Evolutionary conservation across 768 basidiomycete genomes (phyloP).

Genomic region (Astraeus odoratus): DNA sequence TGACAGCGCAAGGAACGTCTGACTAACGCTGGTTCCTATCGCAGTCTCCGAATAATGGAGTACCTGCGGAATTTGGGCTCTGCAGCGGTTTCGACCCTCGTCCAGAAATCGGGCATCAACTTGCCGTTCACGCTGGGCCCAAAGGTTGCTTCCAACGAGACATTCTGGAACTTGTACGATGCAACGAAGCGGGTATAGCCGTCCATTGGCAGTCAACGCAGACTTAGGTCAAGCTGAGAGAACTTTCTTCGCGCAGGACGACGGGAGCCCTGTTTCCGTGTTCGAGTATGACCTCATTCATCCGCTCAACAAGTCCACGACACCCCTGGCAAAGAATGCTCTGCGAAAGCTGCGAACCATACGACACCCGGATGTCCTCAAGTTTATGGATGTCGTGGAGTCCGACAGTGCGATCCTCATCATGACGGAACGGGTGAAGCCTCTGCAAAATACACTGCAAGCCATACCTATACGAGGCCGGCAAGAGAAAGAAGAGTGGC

Average conservation of each 20-base stretch:
- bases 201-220: slow-evolving; percentile 5
- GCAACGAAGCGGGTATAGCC: slow-evolving; percentile 74
- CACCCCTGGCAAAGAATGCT: slow-evolving; percentile 82
- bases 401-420: slow-evolving; percentile 84
- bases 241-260: slow-evolving; percentile 66
- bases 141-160: slow-evolving; percentile 60
- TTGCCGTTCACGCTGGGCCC: slow-evolving; percentile 81
- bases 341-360: slow-evolving; percentile 84
- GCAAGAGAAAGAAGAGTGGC: slow-evolving; percentile 79
- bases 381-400: slow-evolving; percentile 91
- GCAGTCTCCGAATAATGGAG: slow-evolving; percentile 51
- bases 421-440: slow-evolving; percentile 89
- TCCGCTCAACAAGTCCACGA: slow-evolving; percentile 45
- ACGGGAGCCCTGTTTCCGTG: slow-evolving; percentile 75
- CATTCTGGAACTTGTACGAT: slow-evolving; percentile 82
- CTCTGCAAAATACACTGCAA: slow-evolving; percentile 56
- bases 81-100: slow-evolving; percentile 83
- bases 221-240: slow-evolving; percentile 13
- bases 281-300: slow-evolving; percentile 86
- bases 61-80: slow-evolving; percentile 77
- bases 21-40: too few species aligned
- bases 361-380: slow-evolving; percentile 93
- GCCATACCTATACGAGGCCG: slow-evolving; percentile 54
- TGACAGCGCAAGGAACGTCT: too few species aligned
- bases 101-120: slow-evolving; percentile 87